A percentile compares a stretch with the other conserved stretches of the same genome.
Evolutionary conservation across 129 eudicot species (phyloP).

Genomic region (Solidago caesia): DNA sequence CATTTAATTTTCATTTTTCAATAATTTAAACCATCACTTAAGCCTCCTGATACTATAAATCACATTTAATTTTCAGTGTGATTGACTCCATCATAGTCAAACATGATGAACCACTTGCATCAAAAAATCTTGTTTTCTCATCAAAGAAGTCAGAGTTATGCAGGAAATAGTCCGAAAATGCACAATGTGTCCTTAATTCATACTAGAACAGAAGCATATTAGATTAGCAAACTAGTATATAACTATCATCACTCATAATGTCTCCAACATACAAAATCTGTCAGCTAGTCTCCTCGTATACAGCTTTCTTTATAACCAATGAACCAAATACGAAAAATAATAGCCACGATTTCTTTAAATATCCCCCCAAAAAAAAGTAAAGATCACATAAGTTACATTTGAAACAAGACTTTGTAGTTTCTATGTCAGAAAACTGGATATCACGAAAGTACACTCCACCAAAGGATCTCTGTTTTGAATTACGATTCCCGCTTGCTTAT

Average conservation of each 20-base stretch:
- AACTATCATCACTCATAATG: constrained; percentile 11
- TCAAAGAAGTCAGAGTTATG: neutral
- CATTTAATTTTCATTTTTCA: neutral
- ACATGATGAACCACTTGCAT: neutral
- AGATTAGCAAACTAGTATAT: neutral
- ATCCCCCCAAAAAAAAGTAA: neutral
- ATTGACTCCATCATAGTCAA: neutral
- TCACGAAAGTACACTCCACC: neutral
- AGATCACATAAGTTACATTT: constrained; percentile 9
- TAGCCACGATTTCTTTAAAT: constrained; percentile 10
- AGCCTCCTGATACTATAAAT: too few species aligned
- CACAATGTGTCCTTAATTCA: neutral
- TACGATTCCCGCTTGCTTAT: constrained; percentile 36
- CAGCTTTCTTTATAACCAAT: constrained; percentile 8
- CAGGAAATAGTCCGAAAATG: neutral
- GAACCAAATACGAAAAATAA: constrained; percentile 2
- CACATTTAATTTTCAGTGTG: too few species aligned
- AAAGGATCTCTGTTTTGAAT: neutral
- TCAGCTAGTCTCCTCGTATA: constrained; percentile 27
- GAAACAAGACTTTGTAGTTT: neutral
- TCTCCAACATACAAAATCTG: constrained; percentile 17
- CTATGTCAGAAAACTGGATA: constrained; percentile 15
- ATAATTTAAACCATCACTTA: too few species aligned
- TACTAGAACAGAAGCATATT: neutral
- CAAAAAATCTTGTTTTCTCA: neutral